Evolutionary conservation across 352 stramenopile species (phyloP), one percentile per base, ranked within the genome.

Genomic region (Pythium aphanidermatum): DNA sequence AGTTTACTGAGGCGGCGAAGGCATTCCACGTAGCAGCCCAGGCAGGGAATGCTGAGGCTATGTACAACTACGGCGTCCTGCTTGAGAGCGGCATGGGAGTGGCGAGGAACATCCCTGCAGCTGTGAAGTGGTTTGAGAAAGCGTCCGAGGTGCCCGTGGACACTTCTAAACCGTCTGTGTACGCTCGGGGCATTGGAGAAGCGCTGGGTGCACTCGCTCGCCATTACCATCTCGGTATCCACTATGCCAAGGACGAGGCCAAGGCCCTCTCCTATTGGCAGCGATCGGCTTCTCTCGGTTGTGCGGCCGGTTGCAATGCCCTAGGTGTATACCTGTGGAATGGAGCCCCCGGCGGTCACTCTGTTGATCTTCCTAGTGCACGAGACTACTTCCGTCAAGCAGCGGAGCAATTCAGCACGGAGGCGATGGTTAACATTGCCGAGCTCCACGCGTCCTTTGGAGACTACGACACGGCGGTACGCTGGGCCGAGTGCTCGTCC

Each of bases 31-130:
- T n/a, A n/a, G n/a, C n/a, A n/a, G n/a, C n/a, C n/a, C n/a, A n/a
- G n/a, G n/a, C n/a, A n/a, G n/a, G n/a, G n/a, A n/a, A n/a, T n/a
- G n/a, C n/a, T n/a, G n/a, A n/a, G 31, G 36, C 24, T 17, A 48
- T 51, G 44, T 51, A 51, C 17, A 37, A 51, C 44, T 51, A 51
- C 30, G 44, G 25, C 4, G 16, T 51, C 3, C 16, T 43, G 2
- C 6, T 51, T 11, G 33, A 44, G 33, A 24, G 9, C 9, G 44
- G 44, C 21, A 25, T n/a, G 16, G 44, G 33, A 3, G 33, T 36
- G 32, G 11, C 11, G 17, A 23, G 29, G 25, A 14, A 51, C n/a
- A 41, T 51, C n/a, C 10, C 4, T 12, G 44, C 42, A 17, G 25
- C 33, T 1, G 44, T 51, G 2, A 16, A 23, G 0, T 51, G 44